Percentiles rank a stretch among this genome's conserved stretches.
Conservation (phyloP, 805 yeast species). For the Hanseniaspora clermontiae region DNA sequence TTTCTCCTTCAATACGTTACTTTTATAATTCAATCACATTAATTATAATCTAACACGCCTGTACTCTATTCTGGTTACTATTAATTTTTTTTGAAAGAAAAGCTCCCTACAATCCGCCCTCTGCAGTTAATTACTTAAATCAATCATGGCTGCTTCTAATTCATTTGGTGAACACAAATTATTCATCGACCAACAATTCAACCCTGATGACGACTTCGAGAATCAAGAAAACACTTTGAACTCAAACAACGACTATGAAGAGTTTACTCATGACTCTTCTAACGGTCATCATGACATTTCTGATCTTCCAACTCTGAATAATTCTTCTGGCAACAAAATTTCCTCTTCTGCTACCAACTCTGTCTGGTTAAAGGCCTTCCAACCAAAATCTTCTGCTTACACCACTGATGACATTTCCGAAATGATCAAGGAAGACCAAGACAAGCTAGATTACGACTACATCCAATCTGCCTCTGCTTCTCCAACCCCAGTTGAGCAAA, state of each 20-base stretch:
- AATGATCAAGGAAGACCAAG: neutral
- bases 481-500: neutral
- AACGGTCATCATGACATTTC: neutral
- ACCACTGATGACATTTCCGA: slow-evolving; percentile 15
- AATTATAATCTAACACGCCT: neutral
- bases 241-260: neutral
- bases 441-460: neutral
- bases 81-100: neutral
- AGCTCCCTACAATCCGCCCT: neutral
- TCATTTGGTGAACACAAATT: slow-evolving; percentile 10
- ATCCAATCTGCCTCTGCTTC: slow-evolving; percentile 2
- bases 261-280: neutral
- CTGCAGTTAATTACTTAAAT: neutral
- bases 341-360: neutral
- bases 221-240: neutral
- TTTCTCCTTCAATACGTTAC: neutral
- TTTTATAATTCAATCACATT: neutral
- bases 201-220: slow-evolving; percentile 11
- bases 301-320: slow-evolving; percentile 6
- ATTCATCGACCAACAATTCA: slow-evolving; percentile 11
- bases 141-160: slow-evolving; percentile 6
- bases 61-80: slow-evolving; percentile 5
- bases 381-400: slow-evolving; percentile 17
- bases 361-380: slow-evolving; percentile 7
- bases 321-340: neutral